Base-by-base conservation (phyloP, 495 filamentous ascomycete species). In the Parathielavia hyrcaniae region DNA sequence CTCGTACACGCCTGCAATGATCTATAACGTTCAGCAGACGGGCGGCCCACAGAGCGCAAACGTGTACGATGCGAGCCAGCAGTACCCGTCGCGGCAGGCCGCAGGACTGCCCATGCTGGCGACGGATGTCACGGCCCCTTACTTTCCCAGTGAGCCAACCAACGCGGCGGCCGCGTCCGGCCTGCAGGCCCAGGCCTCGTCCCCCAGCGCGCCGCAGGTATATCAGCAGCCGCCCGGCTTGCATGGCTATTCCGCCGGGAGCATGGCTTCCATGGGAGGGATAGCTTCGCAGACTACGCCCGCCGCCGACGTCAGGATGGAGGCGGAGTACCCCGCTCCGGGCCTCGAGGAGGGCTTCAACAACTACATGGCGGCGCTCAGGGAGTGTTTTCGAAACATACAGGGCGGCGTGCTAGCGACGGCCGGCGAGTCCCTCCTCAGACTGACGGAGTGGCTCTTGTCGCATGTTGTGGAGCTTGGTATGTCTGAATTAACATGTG, bases 391-490 rank as follows among this genome's bases (percentile, higher is more conserved):
- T 65, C 83, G 87, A 61, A 80, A 87, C 60, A 86, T 86, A 53
- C 84, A 82, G 55, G 81, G 81, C 60, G 87, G 89, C n/a, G 72
- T 80, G 58, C 79, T 98, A 64, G 77, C 80, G 39, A 81, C 89
- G 54, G 89, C 90, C 35, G 86, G 85, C 61, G 76, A 77, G 60
- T 86, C 84, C 16, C 76, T 98, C 30, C 71, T 95, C 48, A 78
- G 84, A 56, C 81, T 96, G 61, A 95, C 91, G 22, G 82, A 88
- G 57, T 97, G 90, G 88, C 75, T 98, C 45, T 72, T 96, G 60
- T 80, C 84, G 44, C 86, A 91, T 71, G 89, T 88, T 38, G 83
- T 83, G 64, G 83, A 88, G 58, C 76, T 98, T 67, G 91, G 93
- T 97, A 83, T 54, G 59, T 38, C 26, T 38, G 11, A 10, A 11